Evolutionary conservation across 1,139 yeast genomes (phyloP), one percentile per base, ranked within the genome.

Genomic region (Yamadazyma dushanensis): DNA sequence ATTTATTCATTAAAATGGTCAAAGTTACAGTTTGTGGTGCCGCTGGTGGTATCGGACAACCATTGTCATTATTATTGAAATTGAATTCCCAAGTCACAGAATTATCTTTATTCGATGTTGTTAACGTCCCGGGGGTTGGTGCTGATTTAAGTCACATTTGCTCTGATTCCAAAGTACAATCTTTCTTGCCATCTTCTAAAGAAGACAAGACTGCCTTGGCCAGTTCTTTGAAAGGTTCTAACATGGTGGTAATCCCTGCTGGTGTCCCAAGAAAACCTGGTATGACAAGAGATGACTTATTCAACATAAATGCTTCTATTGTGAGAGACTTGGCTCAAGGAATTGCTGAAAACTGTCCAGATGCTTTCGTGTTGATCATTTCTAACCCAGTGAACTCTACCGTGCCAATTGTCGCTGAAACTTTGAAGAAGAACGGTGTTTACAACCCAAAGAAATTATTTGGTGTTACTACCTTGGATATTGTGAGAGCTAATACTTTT

Each of bases 241-340:
- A 92, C 57, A 80, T 92, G 49, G 95, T 92, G 42, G 74, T 92
- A 51, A 90, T 92, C 64, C 97, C 98, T 55, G 98, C 98, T 41
- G 98, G 98, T 70, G 96, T 92, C 40, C 98, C 98, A 69, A 86
- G 98, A 76, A 92, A 92, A 76, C 97, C 97, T 49, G 97, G 97
- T 61, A 90, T 90, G 97, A 89, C 97, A 56, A 80, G 95, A 76
- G 98, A 92, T 63, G 98, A 92, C 61, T 78, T 92, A 61, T 92
- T 92, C 83, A 87, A 88, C 75, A 90, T 95, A 69, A 92, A 92
- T 61, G 98, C 98, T 35, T 84, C 95, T 34, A 92, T 92, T 61
- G 95, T 92, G 48, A 83, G 94, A 63, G 95, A 84, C 59, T 77
- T 92, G 61, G 95, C 96, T 51, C 77, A 83, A 63, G 90, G 95